Conservation (phyloP, 495 filamentous ascomycete genomes). For the Penicillium goetzii region DNA sequence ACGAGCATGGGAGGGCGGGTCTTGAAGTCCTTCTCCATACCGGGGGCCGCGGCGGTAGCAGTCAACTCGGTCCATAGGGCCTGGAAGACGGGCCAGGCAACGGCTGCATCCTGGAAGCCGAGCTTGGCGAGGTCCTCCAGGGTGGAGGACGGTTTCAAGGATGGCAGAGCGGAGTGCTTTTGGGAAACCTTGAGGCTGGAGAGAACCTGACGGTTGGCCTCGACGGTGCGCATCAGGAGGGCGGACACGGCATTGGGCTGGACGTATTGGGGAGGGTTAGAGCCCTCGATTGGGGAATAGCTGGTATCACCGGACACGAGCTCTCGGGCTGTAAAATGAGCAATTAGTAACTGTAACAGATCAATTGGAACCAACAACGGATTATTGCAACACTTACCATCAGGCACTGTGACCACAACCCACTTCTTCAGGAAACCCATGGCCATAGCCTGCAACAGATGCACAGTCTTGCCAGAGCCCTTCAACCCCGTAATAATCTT, state of each 20-base stretch:
- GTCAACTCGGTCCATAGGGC: constrained; percentile 80
- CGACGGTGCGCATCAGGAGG: constrained; percentile 68
- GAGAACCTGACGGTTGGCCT: constrained; percentile 73
- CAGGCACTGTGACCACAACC: constrained; percentile 90
- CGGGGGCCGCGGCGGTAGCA: constrained; percentile 53
- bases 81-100: constrained; percentile 80
- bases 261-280: constrained; percentile 64
- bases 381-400: constrained; percentile 61
- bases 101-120: constrained; percentile 72
- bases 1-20: constrained; percentile 79
- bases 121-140: constrained; percentile 69
- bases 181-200: constrained; percentile 58
- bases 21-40: constrained; percentile 40
- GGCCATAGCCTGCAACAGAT: constrained; percentile 82
- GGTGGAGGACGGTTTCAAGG: constrained; percentile 60
- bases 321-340: constrained; percentile 66
- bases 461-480: constrained; percentile 80
- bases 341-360: constrained; percentile 17
- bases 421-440: constrained; percentile 82
- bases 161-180: constrained; percentile 60
- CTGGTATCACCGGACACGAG: constrained; percentile 76
- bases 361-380: constrained; percentile 7
- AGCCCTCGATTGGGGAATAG: constrained; percentile 70
- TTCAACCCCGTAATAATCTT: constrained; percentile 73
- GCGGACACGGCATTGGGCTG: constrained; percentile 76